Base-by-base conservation (phyloP, 768 basidiomycete genomes). In the Lyophyllum atratum region DNA sequence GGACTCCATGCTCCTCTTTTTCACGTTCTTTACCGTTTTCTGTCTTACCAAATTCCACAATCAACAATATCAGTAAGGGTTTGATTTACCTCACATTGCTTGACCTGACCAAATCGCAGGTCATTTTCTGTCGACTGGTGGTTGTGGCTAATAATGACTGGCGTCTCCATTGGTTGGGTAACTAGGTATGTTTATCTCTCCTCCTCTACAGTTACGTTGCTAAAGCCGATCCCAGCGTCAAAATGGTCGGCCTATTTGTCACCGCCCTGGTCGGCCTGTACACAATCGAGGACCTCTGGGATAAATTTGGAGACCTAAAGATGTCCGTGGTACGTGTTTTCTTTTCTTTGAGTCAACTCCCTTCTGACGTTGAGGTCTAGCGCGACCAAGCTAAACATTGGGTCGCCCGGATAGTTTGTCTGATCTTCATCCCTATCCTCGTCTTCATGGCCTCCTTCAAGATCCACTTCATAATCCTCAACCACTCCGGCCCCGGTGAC, bases 1-100 rank as follows among this genome's bases (percentile, higher is more conserved):
- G 66, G 97, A 99, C 71, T 95, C 97, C 21, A 97, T 99, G 93
- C 78, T 99, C n/a, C 78, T 99, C 31, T 97, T 96, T 82, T 98
- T 99, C 79, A 98, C 97, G 39, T 93, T 98, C 80, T 87, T 92
- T 68, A 95, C 95, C 42, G 91, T 96, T 64, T 95, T 96, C 74
- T 93, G 90, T 70, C 77, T 98, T 49, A 86, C 92, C 47, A 97
- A 95, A 74, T 98, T 98, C 76, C 95, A 98, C 70, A 97, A 97
- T 69, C 92, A 98, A 72, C 93, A 95, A 77, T 90, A 89, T 63
- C 86, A 92, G 94, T 96, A 65, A 66, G 93, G 77, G 22, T 12
- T 12, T 22, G 0, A 61, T 33, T 28, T 43, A 0, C 24, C 11
- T 42, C 54, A 19, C 17, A 19, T 19, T 33, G 53, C 55, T 57